These are phyloP conservation scores for Xylariaceae sp. DNA, from an alignment of 2,329 filamentous ascomycete species.

Conservation along the genomic window DNA sequence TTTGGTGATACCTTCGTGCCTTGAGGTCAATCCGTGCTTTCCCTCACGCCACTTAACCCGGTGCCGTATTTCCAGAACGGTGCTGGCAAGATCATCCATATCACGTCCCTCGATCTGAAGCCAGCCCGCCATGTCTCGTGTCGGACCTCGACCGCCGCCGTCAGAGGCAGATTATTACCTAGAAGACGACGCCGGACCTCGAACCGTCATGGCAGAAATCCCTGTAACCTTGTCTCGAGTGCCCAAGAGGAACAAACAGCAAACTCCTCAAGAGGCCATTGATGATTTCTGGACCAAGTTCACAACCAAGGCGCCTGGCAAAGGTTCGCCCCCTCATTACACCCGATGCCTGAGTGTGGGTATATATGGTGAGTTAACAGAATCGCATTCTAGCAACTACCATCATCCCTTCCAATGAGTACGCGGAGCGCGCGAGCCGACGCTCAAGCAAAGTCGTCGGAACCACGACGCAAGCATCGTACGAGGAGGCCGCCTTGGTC, in stretches of 20 bases:
- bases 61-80: too few species aligned
- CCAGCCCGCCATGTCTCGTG: constrained; percentile 5
- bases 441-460: constrained; percentile 50
- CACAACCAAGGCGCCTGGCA: constrained; percentile 65
- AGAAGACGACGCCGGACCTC: constrained; percentile 14
- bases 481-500: constrained; percentile 65
- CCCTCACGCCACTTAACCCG: too few species aligned
- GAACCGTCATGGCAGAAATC: constrained; percentile 20
- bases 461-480: constrained; percentile 59
- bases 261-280: constrained; percentile 63
- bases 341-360: not conserved
- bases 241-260: constrained; percentile 36
- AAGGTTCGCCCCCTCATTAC: constrained; percentile 40
- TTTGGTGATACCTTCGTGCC: too few species aligned
- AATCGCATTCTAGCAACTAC: constrained; percentile 50
- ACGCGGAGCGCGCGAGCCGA: constrained; percentile 57
- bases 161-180: constrained; percentile 20
- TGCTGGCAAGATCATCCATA: too few species aligned
- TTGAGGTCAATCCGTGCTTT: too few species aligned
- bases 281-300: constrained; percentile 73
- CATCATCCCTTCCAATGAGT: constrained; percentile 65
- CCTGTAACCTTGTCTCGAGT: constrained; percentile 17
- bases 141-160: constrained; percentile 7
- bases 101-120: not conserved
- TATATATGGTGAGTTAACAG: constrained; percentile 1